Conservation (phyloP, 148 eudicot species). For the Cornus kousa region DNA sequence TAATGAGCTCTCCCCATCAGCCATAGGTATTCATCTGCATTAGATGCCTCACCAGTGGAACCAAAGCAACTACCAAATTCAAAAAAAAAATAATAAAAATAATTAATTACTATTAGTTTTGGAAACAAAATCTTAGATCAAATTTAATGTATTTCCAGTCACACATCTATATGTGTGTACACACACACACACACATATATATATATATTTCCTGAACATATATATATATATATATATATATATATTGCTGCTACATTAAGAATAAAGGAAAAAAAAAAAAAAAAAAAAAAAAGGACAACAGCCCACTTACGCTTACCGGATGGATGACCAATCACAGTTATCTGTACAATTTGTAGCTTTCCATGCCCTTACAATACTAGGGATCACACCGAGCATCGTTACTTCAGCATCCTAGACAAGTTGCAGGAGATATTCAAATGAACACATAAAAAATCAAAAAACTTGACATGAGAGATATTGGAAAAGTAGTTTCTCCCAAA, state of each 20-base stretch:
- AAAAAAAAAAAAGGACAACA: neutral
- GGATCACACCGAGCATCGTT: conserved; percentile 94
- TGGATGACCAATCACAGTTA: conserved; percentile 84
- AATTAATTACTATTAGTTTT: neutral
- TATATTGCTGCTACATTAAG: neutral
- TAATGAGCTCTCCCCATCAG: conserved; percentile 89
- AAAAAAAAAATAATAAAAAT: neutral
- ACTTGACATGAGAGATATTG: no score
- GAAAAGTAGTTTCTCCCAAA: neutral
- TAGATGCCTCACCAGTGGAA: conserved; percentile 97
- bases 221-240: neutral
- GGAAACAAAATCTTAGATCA: neutral
- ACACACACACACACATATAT: neutral
- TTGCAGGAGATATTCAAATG: neutral
- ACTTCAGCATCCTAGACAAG: conserved; percentile 83
- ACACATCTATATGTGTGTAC: no score
- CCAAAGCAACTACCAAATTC: conserved; percentile 64
- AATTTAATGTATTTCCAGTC: neutral
- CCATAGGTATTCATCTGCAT: conserved; percentile 91
- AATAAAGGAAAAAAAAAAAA: neutral
- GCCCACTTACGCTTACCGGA: conserved; percentile 52
- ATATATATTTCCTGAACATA: conserved; percentile 6
- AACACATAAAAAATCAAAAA: neutral
- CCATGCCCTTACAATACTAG: conserved; percentile 94
- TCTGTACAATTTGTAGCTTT: conserved; percentile 61